Conservation (phyloP, 75 land plant species). For the Selaginella moellendorffii region DNA sequence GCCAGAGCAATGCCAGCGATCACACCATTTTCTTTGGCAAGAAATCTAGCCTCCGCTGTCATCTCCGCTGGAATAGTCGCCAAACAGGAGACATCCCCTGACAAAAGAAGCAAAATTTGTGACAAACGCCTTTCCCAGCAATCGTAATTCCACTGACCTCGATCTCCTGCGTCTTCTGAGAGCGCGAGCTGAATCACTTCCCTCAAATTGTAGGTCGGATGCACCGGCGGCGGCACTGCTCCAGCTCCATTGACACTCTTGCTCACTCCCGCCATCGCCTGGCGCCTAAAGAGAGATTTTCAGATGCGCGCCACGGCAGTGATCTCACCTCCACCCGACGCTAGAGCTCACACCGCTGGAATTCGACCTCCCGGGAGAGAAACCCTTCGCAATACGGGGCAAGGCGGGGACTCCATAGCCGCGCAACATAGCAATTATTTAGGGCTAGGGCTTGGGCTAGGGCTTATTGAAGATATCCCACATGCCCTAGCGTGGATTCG, state of each 20-base stretch:
- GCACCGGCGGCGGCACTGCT: slow-evolving; percentile 57
- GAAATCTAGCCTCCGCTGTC: slow-evolving; percentile 74
- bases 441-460: too few species aligned
- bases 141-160: slow-evolving; percentile 32
- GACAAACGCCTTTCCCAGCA: not conserved
- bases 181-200: slow-evolving; percentile 60
- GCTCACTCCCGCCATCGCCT: too few species aligned
- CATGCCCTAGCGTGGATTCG: not conserved
- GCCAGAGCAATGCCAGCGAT: slow-evolving; percentile 93
- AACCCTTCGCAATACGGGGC: too few species aligned
- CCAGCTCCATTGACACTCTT: too few species aligned
- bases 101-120: slow-evolving; percentile 6
- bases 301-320: too few species aligned
- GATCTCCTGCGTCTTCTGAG: slow-evolving; percentile 74
- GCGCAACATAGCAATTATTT: too few species aligned
- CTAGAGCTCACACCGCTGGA: too few species aligned
- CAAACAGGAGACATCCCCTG: slow-evolving; percentile 84
- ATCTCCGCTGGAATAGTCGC: slow-evolving; percentile 68
- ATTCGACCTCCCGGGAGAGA: too few species aligned
- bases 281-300: too few species aligned
- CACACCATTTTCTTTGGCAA: slow-evolving; percentile 91
- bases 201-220: slow-evolving; percentile 84
- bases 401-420: too few species aligned
- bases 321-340: too few species aligned
- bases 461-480: too few species aligned